Evolutionary conservation across 2,329 filamentous ascomycete genomes (phyloP).

Genomic region (Neodidymelliopsis sp.): DNA sequence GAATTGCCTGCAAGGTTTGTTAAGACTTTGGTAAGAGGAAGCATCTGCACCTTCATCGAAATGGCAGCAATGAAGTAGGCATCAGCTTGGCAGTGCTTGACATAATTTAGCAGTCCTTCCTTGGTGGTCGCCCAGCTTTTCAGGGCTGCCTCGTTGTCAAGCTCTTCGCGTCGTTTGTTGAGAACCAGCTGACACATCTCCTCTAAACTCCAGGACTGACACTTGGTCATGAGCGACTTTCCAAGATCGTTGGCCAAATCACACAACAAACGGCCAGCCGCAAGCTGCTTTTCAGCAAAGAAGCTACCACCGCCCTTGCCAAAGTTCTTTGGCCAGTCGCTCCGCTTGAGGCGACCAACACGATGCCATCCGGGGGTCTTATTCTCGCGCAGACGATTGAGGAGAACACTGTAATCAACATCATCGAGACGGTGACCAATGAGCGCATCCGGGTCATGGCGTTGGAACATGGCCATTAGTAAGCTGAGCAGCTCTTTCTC

Average conservation of each 20-base stretch:
- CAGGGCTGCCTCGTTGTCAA: slow-evolving; percentile 87
- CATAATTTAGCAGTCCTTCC: slow-evolving; percentile 88
- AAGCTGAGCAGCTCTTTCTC: slow-evolving; percentile 86
- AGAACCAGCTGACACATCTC: slow-evolving; percentile 97
- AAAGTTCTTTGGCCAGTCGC: slow-evolving; percentile 86
- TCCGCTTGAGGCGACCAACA: slow-evolving; percentile 83
- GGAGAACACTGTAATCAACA: slow-evolving; percentile 89
- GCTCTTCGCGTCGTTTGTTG: slow-evolving; percentile 75
- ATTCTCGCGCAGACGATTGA: slow-evolving; percentile 86
- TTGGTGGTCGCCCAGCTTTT: slow-evolving; percentile 86
- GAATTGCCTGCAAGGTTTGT: slow-evolving; percentile 98
- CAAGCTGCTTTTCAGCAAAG: slow-evolving; percentile 89
- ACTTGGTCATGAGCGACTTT: slow-evolving; percentile 96
- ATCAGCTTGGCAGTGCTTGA: slow-evolving; percentile 92
- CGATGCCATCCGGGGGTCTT: slow-evolving; percentile 95
- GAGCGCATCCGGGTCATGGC: slow-evolving; percentile 90
- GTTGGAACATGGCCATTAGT: slow-evolving; percentile 87
- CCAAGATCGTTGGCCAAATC: slow-evolving; percentile 96
- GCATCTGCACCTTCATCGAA: slow-evolving; percentile 86
- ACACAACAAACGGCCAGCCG: slow-evolving; percentile 87
- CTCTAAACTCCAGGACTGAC: slow-evolving; percentile 96
- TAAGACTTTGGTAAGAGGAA: slow-evolving; percentile 91
- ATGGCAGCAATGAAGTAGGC: slow-evolving; percentile 95
- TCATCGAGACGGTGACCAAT: slow-evolving; percentile 96
- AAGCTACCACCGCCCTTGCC: slow-evolving; percentile 87